Evolutionary conservation across 225 moss, liverwort and hornwort genomes (phyloP).

Genomic region (Thuidium tamariscinum): DNA sequence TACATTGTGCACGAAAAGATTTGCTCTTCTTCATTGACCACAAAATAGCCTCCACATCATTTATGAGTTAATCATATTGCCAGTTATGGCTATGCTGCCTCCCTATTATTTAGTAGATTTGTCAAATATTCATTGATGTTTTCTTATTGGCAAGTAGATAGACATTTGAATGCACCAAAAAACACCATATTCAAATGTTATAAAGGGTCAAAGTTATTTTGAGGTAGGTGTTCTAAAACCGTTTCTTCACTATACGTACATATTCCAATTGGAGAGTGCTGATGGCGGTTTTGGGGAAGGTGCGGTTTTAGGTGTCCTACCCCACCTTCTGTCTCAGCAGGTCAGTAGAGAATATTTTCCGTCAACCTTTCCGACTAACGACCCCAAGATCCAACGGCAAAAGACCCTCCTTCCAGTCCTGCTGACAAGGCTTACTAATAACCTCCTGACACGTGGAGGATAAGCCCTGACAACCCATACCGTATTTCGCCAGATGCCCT

Average conservation of each 20-base stretch:
- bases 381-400: neutral
- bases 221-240: fast-evolving
- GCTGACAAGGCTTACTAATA: neutral
- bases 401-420: neutral
- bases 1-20: too few relatives aligned
- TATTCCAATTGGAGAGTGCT: neutral
- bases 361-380: neutral
- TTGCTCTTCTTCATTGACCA: too few relatives aligned
- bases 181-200: fast-evolving
- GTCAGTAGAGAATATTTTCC: neutral
- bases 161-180: neutral
- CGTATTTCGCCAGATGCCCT: neutral
- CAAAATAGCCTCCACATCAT: too few relatives aligned
- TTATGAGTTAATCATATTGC: fast-evolving
- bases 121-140: neutral
- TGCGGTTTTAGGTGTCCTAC: neutral
- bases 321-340: neutral
- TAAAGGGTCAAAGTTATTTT: neutral
- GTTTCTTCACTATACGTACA: neutral
- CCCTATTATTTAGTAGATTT: fast-evolving
- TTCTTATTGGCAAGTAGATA: fast-evolving
- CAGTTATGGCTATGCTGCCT: neutral
- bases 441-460: neutral
- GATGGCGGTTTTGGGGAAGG: fast-evolving
- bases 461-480: neutral